Evolutionary conservation across 768 basidiomycete genomes (phyloP), one percentile per base, ranked within the genome.

Genomic region (Thelephora ganbajun): DNA sequence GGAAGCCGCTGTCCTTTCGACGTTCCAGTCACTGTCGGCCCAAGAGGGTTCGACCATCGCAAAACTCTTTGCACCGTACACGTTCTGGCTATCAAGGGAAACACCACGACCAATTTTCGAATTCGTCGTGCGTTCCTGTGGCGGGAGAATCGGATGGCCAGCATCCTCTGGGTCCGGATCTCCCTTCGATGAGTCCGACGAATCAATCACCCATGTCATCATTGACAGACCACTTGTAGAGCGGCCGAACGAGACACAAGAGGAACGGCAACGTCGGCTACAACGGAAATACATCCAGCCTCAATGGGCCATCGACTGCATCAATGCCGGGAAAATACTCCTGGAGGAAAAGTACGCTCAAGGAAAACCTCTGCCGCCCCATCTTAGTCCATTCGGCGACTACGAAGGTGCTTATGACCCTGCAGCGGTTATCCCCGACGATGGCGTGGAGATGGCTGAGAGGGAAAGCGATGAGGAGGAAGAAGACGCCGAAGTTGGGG

Each of bases 251-350:
- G 80, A 78, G 57, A 71, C 73, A 0, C 53, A 68, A 13, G 76
- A 75, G 46, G 76, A 83, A 53, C 72, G 74, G 54, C 77, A 80
- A 54, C 69, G 73, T 37, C 71, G 79, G 34, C 65, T 71, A 39
- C 76, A 77, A 61, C 74, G 91, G 57, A 90, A 87, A 59, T 89
- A 85, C 62, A 74, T 98, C 14, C 96, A 98, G 63, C 96, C 96
- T 11, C 94, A 98, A 63, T 98, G 96, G 96, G 75, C 96, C 30
- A 88, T 90, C 33, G 96, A 99, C 61, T 96, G 87, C 62, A 80
- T 96, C 60, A 99, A 99, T 61, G 74, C 79, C 6, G 80, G 82
- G 9, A 86, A 76, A 61, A 73, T 94, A 50, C 71, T 97, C 23
- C 73, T 89, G 0, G 87, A 92, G 56, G 92, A 86, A 51, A 71